Evolutionary conservation across 202 grass and related monocot genomes (phyloP).

Genomic region (Sporobolus alterniflorus): DNA sequence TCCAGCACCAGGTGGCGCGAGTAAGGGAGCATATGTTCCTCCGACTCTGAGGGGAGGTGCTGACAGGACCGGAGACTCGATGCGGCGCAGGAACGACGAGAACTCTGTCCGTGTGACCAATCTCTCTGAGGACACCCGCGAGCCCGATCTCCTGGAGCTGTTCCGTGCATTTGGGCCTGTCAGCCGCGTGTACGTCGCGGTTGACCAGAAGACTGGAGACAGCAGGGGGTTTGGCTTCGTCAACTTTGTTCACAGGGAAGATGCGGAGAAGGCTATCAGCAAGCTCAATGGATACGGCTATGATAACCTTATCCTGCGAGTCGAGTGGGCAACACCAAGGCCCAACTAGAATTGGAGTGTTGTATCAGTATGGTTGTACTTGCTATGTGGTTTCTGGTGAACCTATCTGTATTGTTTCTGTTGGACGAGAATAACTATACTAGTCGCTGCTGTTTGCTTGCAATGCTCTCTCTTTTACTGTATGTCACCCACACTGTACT

Average conservation of each 20-base stretch:
- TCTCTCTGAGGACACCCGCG: slow-evolving; percentile 81
- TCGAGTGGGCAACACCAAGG: slow-evolving; percentile 83
- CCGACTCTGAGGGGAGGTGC: slow-evolving; percentile 82
- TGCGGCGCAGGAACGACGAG: slow-evolving; percentile 83
- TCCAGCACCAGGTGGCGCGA: slow-evolving; percentile 36
- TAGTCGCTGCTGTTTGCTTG: slow-evolving; percentile 2
- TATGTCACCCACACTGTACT: too few relatives aligned
- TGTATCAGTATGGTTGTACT: neutral
- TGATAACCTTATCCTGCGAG: slow-evolving; percentile 85
- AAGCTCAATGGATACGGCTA: slow-evolving; percentile 93
- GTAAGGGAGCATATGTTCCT: slow-evolving; percentile 77
- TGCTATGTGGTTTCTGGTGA: neutral
- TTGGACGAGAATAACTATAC: slow-evolving; percentile 32
- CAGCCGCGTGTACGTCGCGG: slow-evolving; percentile 77
- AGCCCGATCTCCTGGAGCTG: slow-evolving; percentile 68
- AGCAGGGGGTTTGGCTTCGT: slow-evolving; percentile 96
- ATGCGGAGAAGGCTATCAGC: slow-evolving; percentile 79
- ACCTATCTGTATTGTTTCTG: neutral
- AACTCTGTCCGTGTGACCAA: slow-evolving; percentile 90
- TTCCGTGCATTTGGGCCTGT: slow-evolving; percentile 78
- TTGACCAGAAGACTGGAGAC: slow-evolving; percentile 79
- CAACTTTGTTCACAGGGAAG: slow-evolving; percentile 88
- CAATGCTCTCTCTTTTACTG: too few relatives aligned
- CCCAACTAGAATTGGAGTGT: slow-evolving; percentile 55
- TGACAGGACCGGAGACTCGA: slow-evolving; percentile 59